These are phyloP conservation scores for Fusarium subglutinans DNA, from an alignment of 2,329 filamentous ascomycete genomes.

Conservation along the genomic window DNA sequence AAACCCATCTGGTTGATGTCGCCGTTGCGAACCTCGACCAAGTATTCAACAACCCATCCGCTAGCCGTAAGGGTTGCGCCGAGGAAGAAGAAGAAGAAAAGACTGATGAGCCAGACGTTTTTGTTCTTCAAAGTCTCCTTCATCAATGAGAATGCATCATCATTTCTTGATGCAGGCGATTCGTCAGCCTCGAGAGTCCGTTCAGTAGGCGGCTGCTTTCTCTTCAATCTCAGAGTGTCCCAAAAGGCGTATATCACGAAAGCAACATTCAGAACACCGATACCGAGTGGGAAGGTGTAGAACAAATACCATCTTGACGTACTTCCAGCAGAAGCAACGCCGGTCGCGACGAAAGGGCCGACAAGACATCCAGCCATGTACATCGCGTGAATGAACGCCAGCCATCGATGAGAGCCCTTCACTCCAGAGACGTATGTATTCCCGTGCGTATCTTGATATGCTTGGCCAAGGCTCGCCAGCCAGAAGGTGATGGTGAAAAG, in stretches of 20 bases:
- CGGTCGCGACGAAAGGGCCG: slow-evolving; percentile 63
- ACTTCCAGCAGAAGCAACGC: slow-evolving; percentile 54
- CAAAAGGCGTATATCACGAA: slow-evolving; percentile 60
- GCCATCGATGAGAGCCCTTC: slow-evolving; percentile 64
- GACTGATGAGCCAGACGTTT: slow-evolving; percentile 65
- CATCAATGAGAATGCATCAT: slow-evolving; percentile 54
- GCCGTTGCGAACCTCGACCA: slow-evolving; percentile 67
- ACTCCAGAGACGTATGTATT: slow-evolving; percentile 68
- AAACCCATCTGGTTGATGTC: slow-evolving; percentile 68
- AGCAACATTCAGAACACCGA: slow-evolving; percentile 61
- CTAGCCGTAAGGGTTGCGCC: slow-evolving; percentile 64
- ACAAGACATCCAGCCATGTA: slow-evolving; percentile 67
- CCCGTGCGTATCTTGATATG: slow-evolving; percentile 70
- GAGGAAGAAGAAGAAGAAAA: slow-evolving; percentile 72
- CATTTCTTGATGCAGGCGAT: slow-evolving; percentile 15
- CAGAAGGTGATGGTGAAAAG: slow-evolving; percentile 68
- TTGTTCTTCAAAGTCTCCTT: slow-evolving; percentile 55
- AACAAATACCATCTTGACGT: slow-evolving; percentile 62
- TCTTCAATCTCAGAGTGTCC: slow-evolving; percentile 53
- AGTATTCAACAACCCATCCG: slow-evolving; percentile 73
- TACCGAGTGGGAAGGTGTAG: slow-evolving; percentile 63
- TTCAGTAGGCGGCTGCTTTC: slow-evolving; percentile 7
- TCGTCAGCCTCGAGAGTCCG: slow-evolving; percentile 14
- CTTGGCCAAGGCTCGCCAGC: slow-evolving; percentile 67
- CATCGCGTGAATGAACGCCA: slow-evolving; percentile 72